These are phyloP conservation scores for Bretschneidera sinensis DNA, from an alignment of 345 rosid species.

Conservation along the genomic window DNA sequence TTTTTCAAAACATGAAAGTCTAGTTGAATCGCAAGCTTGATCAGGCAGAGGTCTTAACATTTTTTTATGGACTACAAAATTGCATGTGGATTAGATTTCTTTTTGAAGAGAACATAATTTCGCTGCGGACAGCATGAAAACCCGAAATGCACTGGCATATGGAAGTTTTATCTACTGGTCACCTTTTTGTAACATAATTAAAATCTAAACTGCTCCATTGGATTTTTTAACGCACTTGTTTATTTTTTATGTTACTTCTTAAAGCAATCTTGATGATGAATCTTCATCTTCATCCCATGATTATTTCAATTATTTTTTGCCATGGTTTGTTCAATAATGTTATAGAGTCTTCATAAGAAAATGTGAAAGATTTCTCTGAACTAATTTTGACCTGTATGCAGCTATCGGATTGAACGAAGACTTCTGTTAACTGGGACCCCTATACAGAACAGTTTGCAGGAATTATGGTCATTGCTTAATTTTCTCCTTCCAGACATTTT, in stretches of 20 bases:
- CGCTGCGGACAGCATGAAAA: too few relatives aligned
- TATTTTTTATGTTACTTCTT: not conserved
- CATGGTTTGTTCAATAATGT: not conserved
- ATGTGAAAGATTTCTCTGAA: constrained; percentile 20
- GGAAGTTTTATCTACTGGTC: too few relatives aligned
- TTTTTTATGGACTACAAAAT: too few relatives aligned
- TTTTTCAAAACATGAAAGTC: too few relatives aligned
- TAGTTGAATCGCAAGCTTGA: too few relatives aligned
- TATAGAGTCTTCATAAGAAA: not conserved
- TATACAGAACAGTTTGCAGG: constrained; percentile 96
- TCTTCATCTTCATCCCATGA: not conserved
- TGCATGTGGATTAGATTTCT: too few relatives aligned
- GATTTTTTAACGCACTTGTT: not conserved
- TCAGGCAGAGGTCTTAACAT: too few relatives aligned
- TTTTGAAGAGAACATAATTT: too few relatives aligned
- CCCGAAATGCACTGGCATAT: too few relatives aligned
- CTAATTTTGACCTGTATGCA: constrained; percentile 36
- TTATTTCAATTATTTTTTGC: constrained; percentile 3
- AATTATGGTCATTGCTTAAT: constrained; percentile 95
- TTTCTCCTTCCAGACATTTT: constrained; percentile 94
- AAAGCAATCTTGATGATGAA: too few relatives aligned
- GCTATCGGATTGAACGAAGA: constrained; percentile 86
- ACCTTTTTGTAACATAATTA: too few relatives aligned
- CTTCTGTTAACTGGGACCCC: constrained; percentile 97
- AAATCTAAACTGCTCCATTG: too few relatives aligned